phyloP scores from a whole-genome alignment of 768 basidiomycete genomes.

The Leccinum fibrillosum region DNA sequence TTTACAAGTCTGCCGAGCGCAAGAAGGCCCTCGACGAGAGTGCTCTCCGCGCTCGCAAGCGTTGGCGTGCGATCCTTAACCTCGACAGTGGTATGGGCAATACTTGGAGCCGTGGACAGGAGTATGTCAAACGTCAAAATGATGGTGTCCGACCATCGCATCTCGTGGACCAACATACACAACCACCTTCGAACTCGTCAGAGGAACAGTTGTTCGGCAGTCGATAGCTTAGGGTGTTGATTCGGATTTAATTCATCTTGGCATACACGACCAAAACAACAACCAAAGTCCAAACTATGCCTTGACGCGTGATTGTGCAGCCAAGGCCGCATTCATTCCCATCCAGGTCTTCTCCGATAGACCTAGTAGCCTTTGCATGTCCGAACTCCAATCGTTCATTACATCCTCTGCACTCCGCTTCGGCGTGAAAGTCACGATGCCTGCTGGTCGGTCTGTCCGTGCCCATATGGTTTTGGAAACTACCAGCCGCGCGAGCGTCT shows the following conservation, averaged over 20 bases:
- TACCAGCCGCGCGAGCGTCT: constrained; percentile 84
- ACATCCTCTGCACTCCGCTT: constrained; percentile 86
- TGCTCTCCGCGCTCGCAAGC: constrained; percentile 62
- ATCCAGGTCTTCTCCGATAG: constrained; percentile 99
- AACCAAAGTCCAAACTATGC: constrained; percentile 31
- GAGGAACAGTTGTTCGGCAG: constrained; percentile 18
- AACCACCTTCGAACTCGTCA: constrained; percentile 20
- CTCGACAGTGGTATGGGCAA: constrained; percentile 36
- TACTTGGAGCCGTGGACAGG: constrained; percentile 69
- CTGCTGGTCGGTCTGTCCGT: constrained; percentile 86
- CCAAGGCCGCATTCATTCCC: constrained; percentile 88
- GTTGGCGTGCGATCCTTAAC: constrained; percentile 70
- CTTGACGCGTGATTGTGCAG: constrained; percentile 68
- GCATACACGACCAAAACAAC: constrained; percentile 9
- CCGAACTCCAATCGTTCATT: constrained; percentile 98
- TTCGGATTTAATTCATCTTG: neutral
- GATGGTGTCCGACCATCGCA: constrained; percentile 67
- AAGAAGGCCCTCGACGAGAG: constrained; percentile 57
- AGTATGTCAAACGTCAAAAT: constrained; percentile 72
- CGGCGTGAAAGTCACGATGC: constrained; percentile 82
- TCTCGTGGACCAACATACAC: constrained; percentile 43
- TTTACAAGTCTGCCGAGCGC: constrained; percentile 57
- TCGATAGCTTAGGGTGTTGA: constrained; percentile 12
- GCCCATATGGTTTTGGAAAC: constrained; percentile 93
- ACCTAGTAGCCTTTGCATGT: constrained; percentile 88